phyloP scores from a whole-genome alignment of 192 early-diverging fungal species.

The Umbelopsis sp. region DNA sequence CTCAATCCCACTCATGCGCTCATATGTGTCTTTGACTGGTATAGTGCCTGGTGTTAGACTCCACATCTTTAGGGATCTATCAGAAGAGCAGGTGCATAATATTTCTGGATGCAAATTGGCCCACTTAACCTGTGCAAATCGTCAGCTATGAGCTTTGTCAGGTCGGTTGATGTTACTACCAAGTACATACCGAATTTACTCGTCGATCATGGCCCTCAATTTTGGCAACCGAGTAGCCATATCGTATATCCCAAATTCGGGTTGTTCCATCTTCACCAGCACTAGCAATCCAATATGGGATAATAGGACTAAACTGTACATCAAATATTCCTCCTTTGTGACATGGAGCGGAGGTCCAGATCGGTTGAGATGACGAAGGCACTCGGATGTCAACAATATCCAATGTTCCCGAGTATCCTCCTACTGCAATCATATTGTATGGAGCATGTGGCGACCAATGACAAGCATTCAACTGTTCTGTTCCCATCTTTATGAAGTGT shows the following conservation, averaged over 20 bases:
- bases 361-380: slow-evolving; percentile 43
- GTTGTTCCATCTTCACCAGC: slow-evolving; percentile 37
- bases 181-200: slow-evolving; percentile 22
- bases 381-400: slow-evolving; percentile 46
- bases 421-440: slow-evolving; percentile 34
- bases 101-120: slow-evolving; percentile 31
- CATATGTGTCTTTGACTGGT: slow-evolving; percentile 26
- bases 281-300: slow-evolving; percentile 41
- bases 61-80: slow-evolving; percentile 28
- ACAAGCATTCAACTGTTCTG: slow-evolving; percentile 14
- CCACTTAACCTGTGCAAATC: slow-evolving; percentile 20
- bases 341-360: slow-evolving; percentile 14
- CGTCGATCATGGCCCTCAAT: slow-evolving; percentile 25
- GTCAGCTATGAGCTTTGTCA: not conserved
- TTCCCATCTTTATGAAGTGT: not conserved
- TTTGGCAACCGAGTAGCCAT: slow-evolving; percentile 25
- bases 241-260: slow-evolving; percentile 39
- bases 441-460: slow-evolving; percentile 35
- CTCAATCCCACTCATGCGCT: not conserved
- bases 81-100: slow-evolving; percentile 21
- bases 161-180: not conserved
- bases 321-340: slow-evolving; percentile 21
- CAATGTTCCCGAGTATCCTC: slow-evolving; percentile 18
- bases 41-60: slow-evolving; percentile 2
- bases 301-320: slow-evolving; percentile 31